A percentile compares a stretch with the other conserved stretches of the same genome.
Conservation (phyloP, 805 yeast species). For the Cyberlindnera mississippiensis region DNA sequence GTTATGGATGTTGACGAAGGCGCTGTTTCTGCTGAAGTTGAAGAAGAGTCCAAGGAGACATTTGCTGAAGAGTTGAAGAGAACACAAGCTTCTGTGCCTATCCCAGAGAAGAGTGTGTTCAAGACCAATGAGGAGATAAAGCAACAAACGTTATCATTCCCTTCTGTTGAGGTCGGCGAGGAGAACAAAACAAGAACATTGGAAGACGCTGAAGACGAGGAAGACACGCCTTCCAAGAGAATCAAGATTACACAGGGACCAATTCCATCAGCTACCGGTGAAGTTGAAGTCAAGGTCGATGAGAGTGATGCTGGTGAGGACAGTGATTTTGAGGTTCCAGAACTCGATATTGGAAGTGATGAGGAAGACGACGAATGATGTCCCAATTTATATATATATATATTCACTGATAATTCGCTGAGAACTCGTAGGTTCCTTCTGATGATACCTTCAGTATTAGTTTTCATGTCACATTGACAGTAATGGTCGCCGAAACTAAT, state of each 20-base stretch:
- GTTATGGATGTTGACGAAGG: constrained; percentile 6
- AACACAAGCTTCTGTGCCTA: constrained; percentile 7
- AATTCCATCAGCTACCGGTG: constrained; percentile 1
- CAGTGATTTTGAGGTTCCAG: constrained; percentile 52
- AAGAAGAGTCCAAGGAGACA: constrained; percentile 12
- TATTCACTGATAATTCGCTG: too few relatives aligned
- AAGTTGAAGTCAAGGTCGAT: constrained; percentile 13
- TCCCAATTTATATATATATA: too few relatives aligned
- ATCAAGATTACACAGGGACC: constrained; percentile 17
- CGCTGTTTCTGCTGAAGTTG: constrained; percentile 7
- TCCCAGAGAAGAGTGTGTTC: constrained; percentile 15
- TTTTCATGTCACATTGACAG: too few relatives aligned
- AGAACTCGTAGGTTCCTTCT: too few relatives aligned
- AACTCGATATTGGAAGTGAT: constrained; percentile 37
- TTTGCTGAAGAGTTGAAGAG: constrained; percentile 19
- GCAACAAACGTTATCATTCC: constrained; percentile 20
- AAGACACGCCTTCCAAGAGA: constrained; percentile 25
- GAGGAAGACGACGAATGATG: constrained; percentile 37
- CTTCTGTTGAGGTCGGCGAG: constrained; percentile 2
- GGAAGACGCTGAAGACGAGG: constrained; percentile 21
- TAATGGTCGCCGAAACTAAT: too few relatives aligned
- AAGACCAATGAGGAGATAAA: constrained; percentile 24
- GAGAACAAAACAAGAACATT: constrained; percentile 18
- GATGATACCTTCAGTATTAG: too few relatives aligned
- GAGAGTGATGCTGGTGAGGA: constrained; percentile 29